Evolutionary conservation across 768 basidiomycete genomes (phyloP), one percentile per base, ranked within the genome.

Genomic region (Suillus sp.): DNA sequence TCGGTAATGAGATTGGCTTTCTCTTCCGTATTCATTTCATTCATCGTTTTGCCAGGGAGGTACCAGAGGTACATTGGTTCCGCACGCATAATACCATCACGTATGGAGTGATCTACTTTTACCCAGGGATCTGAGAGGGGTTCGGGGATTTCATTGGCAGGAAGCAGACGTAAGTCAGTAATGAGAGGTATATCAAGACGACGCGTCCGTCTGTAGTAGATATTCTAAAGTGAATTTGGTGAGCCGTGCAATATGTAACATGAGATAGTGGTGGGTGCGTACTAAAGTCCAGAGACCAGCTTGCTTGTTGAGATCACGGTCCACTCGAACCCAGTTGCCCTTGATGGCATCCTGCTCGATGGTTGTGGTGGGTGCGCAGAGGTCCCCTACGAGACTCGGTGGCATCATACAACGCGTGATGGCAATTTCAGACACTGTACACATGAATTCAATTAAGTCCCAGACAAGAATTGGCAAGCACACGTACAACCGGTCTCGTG

Each of bases 291-390:
- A 89, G 30, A 84, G 73, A 63, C 79, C 89, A 68, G 72, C 77
- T 79, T 83, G 85, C 79, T 38, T 79, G 71, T 95, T 95, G 38
- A 98, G 75, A 77, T 98, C 91, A 51, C 86, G 82, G 43, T 87
- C 86, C 14, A 99, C 89, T 16, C 91, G 86, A 2, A 96, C 93
- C 96, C 96, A 99, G 68, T 89, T 92, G 0, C 91, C 91, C 67
- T 83, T 87, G 68, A 87, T 84, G 6, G 89, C 87, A 71, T 95
- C 91, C 55, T 89, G 75, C 70, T 92, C 90, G 13, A 80, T 78
- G 1, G 87, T 93, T 1, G 89, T 84, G 1, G 80, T 73, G 0
- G 95, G 95, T 0, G 76, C 75, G 72, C 95, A 98, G 13, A 91
- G 65, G 30, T 85, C 83, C 0, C 79, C 80, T 18, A 81, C 78